Percentiles rank a stretch among this genome's conserved stretches.
These are phyloP conservation scores for Populus ilicifolia DNA, from an alignment of 345 rosid genomes.

Conservation along the genomic window DNA sequence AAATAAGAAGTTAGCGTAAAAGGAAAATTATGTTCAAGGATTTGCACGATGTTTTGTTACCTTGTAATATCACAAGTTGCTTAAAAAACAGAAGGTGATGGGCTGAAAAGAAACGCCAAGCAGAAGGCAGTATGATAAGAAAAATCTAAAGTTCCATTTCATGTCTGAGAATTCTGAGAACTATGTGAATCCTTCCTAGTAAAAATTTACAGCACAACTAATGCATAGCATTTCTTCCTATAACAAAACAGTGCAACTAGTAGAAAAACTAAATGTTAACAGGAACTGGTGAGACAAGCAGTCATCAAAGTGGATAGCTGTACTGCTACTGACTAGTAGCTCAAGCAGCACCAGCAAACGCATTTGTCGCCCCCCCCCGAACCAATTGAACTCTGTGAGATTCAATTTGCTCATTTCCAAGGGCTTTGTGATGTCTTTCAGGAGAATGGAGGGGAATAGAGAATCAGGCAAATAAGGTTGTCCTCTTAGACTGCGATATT, in stretches of 20 bases:
- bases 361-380: conserved; percentile 19
- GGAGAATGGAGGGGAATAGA: not conserved
- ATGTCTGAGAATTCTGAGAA: not conserved
- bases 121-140: too few relatives aligned
- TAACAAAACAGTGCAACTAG: not conserved
- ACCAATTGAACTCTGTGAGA: conserved; percentile 7
- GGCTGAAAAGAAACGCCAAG: too few relatives aligned
- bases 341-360: conserved; percentile 4
- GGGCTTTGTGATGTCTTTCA: conserved; percentile 14
- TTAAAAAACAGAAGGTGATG: too few relatives aligned
- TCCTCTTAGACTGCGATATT: not conserved
- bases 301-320: not conserved
- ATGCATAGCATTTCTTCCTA: not conserved
- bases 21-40: too few relatives aligned
- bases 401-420: conserved; percentile 11
- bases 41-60: too few relatives aligned
- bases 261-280: not conserved
- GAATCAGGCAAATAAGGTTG: not conserved
- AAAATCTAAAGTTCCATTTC: too few relatives aligned
- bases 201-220: not conserved
- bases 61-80: too few relatives aligned
- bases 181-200: not conserved
- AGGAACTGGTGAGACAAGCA: not conserved
- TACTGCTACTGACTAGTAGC: conserved; percentile 3
- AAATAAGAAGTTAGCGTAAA: too few relatives aligned